Base-by-base conservation (phyloP, 2,329 filamentous ascomycete genomes). In the Seiridium cupressi region DNA sequence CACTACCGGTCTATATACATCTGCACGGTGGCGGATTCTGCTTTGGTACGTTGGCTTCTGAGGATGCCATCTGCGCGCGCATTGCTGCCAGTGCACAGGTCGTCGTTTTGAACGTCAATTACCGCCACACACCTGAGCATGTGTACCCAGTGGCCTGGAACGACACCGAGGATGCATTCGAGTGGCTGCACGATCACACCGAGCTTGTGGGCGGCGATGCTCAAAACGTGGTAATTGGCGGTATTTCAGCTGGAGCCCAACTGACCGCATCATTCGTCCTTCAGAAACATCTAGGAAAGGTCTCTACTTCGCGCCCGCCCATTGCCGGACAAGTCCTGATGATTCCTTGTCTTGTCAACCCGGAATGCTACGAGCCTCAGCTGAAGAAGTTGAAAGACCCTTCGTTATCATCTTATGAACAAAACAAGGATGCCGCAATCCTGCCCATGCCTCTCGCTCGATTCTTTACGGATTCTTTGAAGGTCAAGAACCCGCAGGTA, bases 1-100 rank as follows among this genome's bases (percentile, higher is more conserved):
- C 63, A 5, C 72, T 85, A 0, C 83, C 84, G 0, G 70, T 85
- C 0, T 83, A 80, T 58, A 68, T 83, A 26, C 79, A 83, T 62
- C 69, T 84, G 1, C 84, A 85, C 62, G 84, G 84, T 3, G 84
- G 83, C 3, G 84, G 83, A 0, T 88, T 83, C 60, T 64, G 85
- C 7, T 81, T 83, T n/a, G 85, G 85, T 2, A 82, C 79, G 0
- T 65, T 87, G 2, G 64, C 69, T 1, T 79, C 79, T 0, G 85
- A 88, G 61, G 84, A 87, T 58, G 78, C 79, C 0, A 74, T 72
- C 1, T 87, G 84, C 62, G 70, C 79, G 0, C 73, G 76, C 0
- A 77, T 84, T 8, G 80, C 82, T 0, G 67, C 77, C 10, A 73
- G 73, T 4, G 68, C 74, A 0, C 69, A 72, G 1, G 73, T 80